phyloP scores from a whole-genome alignment of 164 flowering plant genomes.

The Magnolia officinalis region DNA sequence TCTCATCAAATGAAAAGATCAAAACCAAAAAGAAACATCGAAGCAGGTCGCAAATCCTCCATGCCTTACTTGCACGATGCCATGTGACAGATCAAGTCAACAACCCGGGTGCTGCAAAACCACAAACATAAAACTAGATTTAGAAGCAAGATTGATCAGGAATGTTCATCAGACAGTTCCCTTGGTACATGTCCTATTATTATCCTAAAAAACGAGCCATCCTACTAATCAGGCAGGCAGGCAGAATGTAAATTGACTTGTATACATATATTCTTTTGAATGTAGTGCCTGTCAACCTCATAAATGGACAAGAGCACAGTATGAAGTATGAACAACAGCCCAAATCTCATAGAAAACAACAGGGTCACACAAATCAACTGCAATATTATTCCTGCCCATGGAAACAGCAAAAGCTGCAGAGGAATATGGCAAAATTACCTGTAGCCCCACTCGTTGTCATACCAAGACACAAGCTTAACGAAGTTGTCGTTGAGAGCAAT shows the following conservation, averaged over 20 bases:
- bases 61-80: neutral
- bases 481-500: conserved; percentile 78
- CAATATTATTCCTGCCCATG: too few species aligned
- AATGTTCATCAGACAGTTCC: too few species aligned
- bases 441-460: conserved; percentile 94
- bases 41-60: neutral
- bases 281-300: too few species aligned
- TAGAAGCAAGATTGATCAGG: neutral
- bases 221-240: too few species aligned
- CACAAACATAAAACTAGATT: neutral
- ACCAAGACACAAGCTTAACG: conserved; percentile 86
- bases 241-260: too few species aligned
- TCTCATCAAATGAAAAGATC: too few species aligned
- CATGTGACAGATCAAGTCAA: conserved; percentile 20
- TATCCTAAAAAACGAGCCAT: too few species aligned
- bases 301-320: neutral
- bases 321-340: neutral
- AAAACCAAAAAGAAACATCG: too few species aligned
- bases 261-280: too few species aligned
- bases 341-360: too few species aligned
- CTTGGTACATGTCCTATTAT: too few species aligned
- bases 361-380: too few species aligned
- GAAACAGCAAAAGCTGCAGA: neutral
- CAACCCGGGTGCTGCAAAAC: conserved; percentile 10
- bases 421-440: conserved; percentile 36